Percentiles rank a stretch among this genome's conserved stretches.
These are phyloP conservation scores for Ilex aquifolium DNA, from an alignment of 257 asterid species.

Conservation along the genomic window DNA sequence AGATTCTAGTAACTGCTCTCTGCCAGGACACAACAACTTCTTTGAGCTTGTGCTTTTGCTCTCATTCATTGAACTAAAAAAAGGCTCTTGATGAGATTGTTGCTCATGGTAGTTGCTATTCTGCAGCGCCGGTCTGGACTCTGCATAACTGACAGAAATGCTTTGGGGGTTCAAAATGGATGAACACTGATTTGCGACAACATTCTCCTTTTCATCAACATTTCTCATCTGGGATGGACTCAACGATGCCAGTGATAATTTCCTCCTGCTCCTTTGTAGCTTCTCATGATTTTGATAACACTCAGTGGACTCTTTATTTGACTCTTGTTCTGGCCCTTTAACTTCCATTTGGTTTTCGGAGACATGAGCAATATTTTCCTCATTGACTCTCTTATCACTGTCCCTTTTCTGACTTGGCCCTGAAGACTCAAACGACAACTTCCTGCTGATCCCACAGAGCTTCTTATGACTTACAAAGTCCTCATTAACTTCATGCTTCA, in stretches of 20 bases:
- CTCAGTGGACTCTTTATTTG: slow-evolving; percentile 10
- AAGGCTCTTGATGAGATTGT: slow-evolving; percentile 10
- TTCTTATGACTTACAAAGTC: slow-evolving; percentile 20
- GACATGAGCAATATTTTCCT: slow-evolving; percentile 17
- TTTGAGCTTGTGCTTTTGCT: slow-evolving; percentile 11
- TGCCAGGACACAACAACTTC: not conserved
- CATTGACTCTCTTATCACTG: slow-evolving; percentile 14
- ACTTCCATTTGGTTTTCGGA: slow-evolving; percentile 18
- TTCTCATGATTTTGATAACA: slow-evolving; percentile 15
- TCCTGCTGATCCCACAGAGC: slow-evolving; percentile 38
- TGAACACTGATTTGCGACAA: slow-evolving; percentile 18
- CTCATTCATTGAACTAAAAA: slow-evolving; percentile 10
- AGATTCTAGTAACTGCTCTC: slow-evolving; percentile 14
- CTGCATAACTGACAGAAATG: slow-evolving; percentile 17
- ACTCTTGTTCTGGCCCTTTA: slow-evolving; percentile 24
- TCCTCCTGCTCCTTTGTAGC: slow-evolving; percentile 20
- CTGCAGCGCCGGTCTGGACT: slow-evolving; percentile 11
- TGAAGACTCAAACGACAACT: slow-evolving; percentile 41
- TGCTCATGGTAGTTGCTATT: slow-evolving; percentile 13
- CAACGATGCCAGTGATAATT: slow-evolving; percentile 30
- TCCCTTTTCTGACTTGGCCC: slow-evolving; percentile 27
- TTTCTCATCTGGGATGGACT: slow-evolving; percentile 26
- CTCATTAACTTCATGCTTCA: slow-evolving; percentile 17
- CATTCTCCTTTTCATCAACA: slow-evolving; percentile 12
- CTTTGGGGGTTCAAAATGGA: slow-evolving; percentile 18